Evolutionary conservation across 768 basidiomycete genomes (phyloP).

Genomic region (Mycena capillaripes): DNA sequence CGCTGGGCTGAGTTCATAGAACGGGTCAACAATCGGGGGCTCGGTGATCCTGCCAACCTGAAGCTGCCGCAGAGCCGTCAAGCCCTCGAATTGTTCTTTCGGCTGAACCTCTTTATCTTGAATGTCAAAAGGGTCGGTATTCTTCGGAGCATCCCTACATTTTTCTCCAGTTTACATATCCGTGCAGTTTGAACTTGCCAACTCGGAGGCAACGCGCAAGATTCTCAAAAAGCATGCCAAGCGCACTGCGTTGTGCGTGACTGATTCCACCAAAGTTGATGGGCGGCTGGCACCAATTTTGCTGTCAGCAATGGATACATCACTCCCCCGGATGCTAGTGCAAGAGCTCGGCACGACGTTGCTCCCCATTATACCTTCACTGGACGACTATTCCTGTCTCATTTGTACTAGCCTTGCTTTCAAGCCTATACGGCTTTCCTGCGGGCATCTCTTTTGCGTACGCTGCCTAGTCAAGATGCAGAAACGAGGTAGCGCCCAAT

Average conservation of each 20-base stretch:
- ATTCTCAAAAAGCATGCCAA: conserved; percentile 96
- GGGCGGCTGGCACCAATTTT: conserved; percentile 47
- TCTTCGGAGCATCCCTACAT: too few species aligned
- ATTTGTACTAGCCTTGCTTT: conserved; percentile 94
- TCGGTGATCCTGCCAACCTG: conserved; percentile 68
- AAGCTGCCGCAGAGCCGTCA: conserved; percentile 67
- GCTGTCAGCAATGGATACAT: conserved; percentile 42
- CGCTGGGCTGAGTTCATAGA: conserved; percentile 75
- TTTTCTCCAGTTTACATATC: background rate
- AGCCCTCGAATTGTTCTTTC: conserved; percentile 78
- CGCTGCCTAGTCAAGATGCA: conserved; percentile 94
- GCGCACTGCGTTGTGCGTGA: conserved; percentile 79
- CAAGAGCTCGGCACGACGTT: conserved; percentile 88
- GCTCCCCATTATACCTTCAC: conserved; percentile 82
- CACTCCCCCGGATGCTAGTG: conserved; percentile 76
- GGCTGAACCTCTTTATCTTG: conserved; percentile 83
- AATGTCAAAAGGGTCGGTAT: conserved; percentile 79
- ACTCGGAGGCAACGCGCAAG: conserved; percentile 91
- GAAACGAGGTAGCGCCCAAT: conserved; percentile 78
- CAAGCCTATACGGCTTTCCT: conserved; percentile 88
- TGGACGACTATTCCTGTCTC: conserved; percentile 89
- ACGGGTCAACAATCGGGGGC: conserved; percentile 67
- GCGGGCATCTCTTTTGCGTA: conserved; percentile 86
- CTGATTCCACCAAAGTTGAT: conserved; percentile 29
- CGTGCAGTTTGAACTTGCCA: conserved; percentile 83